Conservation (phyloP, 371 early-diverging fungal genomes). For the Coemansia sp. region DNA sequence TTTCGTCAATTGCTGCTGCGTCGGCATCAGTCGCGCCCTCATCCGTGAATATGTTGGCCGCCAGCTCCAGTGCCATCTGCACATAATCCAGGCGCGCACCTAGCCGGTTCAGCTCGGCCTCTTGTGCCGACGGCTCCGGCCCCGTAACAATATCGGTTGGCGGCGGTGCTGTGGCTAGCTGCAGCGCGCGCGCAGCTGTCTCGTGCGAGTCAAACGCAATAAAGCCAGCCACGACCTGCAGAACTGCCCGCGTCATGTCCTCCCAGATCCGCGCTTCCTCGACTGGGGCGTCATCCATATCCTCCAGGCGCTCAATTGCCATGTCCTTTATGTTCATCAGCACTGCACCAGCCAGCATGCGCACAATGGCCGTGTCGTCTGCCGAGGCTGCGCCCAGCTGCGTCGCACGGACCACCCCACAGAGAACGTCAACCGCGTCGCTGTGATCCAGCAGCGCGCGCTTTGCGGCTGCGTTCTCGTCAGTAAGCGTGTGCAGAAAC, state of each 20-base stretch:
- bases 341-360: conserved; percentile 51
- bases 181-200: conserved; percentile 56
- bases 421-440: conserved; percentile 58
- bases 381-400: not conserved
- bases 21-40: conserved; percentile 50
- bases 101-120: conserved; percentile 53
- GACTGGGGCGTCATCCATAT: conserved; percentile 1
- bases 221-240: conserved; percentile 40
- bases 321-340: conserved; percentile 49
- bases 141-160: conserved; percentile 5
- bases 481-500: conserved; percentile 80
- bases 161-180: conserved; percentile 56
- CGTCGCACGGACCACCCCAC: conserved; percentile 49
- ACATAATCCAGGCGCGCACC: conserved; percentile 63
- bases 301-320: conserved; percentile 12
- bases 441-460: conserved; percentile 62
- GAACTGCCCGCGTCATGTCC: conserved; percentile 15
- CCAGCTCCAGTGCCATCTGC: conserved; percentile 75
- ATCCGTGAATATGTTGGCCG: conserved; percentile 76
- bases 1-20: conserved; percentile 6
- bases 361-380: conserved; percentile 37
- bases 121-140: conserved; percentile 30
- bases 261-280: conserved; percentile 33
- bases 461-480: conserved; percentile 68
- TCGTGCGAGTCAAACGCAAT: conserved; percentile 63